Evolutionary conservation across 208 protist species (phyloP).

Genomic region (Crithidia sp.): DNA sequence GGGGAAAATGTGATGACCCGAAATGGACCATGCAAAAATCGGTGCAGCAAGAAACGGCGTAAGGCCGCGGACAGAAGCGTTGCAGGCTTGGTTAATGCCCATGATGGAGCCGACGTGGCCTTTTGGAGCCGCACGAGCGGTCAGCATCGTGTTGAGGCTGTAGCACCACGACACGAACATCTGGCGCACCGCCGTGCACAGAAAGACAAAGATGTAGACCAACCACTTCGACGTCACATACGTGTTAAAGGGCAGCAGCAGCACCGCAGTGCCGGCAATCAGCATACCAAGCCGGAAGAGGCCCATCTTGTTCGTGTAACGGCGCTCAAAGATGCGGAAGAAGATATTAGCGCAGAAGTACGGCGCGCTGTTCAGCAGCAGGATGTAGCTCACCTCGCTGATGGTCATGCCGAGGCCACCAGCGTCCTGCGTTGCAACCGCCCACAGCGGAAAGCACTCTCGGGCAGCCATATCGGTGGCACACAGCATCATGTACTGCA

Average conservation of each 20-base stretch:
- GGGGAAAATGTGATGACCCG: conserved; percentile 35
- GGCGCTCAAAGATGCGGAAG: conserved; percentile 40
- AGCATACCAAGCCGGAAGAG: conserved; percentile 48
- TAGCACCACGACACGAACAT: conserved; percentile 67
- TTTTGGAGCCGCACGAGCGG: conserved; percentile 40
- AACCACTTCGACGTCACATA: conserved; percentile 1
- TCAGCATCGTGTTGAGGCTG: conserved; percentile 66
- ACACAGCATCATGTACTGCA: conserved; percentile 64
- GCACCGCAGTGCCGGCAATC: conserved; percentile 19
- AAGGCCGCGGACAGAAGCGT: conserved; percentile 45
- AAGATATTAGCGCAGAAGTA: conserved; percentile 47
- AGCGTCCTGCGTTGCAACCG: conserved; percentile 41
- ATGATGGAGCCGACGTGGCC: conserved; percentile 58
- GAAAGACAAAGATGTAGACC: conserved; percentile 36
- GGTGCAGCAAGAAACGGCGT: conserved; percentile 46
- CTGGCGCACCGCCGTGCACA: conserved; percentile 34
- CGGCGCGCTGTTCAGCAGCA: conserved; percentile 56
- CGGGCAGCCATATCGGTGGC: conserved; percentile 43
- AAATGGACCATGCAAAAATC: conserved; percentile 63
- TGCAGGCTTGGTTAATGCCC: conserved; percentile 70
- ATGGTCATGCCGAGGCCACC: conserved; percentile 48
- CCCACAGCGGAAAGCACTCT: conserved; percentile 64
- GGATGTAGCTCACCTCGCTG: conserved; percentile 45
- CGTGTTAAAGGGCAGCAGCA: conserved; percentile 23
- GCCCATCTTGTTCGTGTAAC: conserved; percentile 45